phyloP scores from a whole-genome alignment of 2,329 filamentous ascomycete species.

The Ceratocystis eucalypticola region DNA sequence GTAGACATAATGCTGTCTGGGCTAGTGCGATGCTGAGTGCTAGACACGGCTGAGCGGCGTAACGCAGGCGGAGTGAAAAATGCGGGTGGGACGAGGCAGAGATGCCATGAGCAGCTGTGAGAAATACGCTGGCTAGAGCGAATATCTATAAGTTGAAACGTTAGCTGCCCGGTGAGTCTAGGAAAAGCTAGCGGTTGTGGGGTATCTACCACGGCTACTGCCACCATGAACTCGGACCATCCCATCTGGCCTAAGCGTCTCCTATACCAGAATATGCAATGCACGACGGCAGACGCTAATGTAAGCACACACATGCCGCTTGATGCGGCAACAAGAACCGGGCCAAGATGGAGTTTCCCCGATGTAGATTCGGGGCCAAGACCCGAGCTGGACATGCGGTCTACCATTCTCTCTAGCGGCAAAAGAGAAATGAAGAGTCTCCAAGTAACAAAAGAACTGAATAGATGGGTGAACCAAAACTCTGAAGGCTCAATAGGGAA shows the following conservation, averaged over 20 bases:
- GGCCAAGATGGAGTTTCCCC: conserved; percentile 22
- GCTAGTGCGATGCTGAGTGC: conserved; percentile 26
- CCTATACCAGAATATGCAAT: conserved; percentile 25
- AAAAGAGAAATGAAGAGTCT: not conserved
- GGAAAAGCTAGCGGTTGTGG: not conserved
- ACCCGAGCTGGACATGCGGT: not conserved
- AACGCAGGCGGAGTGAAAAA: conserved; percentile 27
- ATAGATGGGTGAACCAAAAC: not conserved
- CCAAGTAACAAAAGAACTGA: not conserved
- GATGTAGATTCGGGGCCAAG: not conserved
- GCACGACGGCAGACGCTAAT: conserved; percentile 26
- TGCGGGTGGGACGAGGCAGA: conserved; percentile 2
- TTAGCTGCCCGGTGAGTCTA: not conserved
- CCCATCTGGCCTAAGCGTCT: conserved; percentile 23
- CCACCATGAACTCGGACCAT: conserved; percentile 28
- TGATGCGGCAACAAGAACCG: conserved; percentile 29
- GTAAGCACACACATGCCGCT: conserved; percentile 26
- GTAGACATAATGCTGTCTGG: conserved; percentile 29
- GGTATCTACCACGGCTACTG: conserved; percentile 17
- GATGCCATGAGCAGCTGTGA: not conserved
- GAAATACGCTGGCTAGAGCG: not conserved
- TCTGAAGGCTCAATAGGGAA: too few relatives aligned
- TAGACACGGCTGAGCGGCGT: conserved; percentile 28
- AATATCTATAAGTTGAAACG: not conserved
- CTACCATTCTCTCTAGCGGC: not conserved